phyloP scores from a whole-genome alignment of 106 monocot species.

The Agapanthus africanus region DNA sequence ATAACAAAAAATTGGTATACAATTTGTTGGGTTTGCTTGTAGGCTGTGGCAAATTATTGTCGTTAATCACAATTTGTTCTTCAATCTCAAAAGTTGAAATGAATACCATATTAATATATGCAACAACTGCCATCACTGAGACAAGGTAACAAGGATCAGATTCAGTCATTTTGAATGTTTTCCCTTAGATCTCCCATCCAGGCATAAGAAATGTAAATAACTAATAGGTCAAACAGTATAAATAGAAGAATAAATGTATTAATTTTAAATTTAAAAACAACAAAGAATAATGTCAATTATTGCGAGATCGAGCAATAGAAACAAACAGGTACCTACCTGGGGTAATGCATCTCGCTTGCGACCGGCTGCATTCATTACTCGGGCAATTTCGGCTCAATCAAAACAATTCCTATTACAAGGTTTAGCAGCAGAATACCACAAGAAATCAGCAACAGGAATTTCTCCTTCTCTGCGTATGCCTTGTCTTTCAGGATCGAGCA shows the following conservation, averaged over 20 bases:
- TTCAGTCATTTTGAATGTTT: background rate
- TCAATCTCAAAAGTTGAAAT: background rate
- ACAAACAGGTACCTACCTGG: constrained; percentile 43
- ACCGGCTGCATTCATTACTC: constrained; percentile 98
- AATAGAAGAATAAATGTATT: background rate
- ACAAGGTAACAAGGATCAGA: background rate
- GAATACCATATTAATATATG: background rate
- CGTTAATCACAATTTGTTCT: background rate
- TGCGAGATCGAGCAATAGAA: background rate
- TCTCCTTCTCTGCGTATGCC: constrained; percentile 91
- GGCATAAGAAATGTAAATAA: background rate
- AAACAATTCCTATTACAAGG: constrained; percentile 96
- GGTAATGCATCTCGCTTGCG: constrained; percentile 74
- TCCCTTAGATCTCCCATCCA: background rate
- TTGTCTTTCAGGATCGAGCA: constrained; percentile 94
- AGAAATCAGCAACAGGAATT: constrained; percentile 86
- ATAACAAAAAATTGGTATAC: background rate
- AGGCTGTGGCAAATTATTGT: background rate
- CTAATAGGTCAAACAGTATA: background rate
- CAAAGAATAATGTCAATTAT: background rate
- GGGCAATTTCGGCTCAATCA: constrained; percentile 94
- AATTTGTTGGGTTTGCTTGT: background rate
- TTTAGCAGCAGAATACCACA: constrained; percentile 97
- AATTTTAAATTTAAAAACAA: background rate
- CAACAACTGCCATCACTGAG: too few relatives aligned